Evolutionary conservation across 495 filamentous ascomycete genomes (phyloP), one percentile per base, ranked within the genome.

Genomic region (Cercophora samala): DNA sequence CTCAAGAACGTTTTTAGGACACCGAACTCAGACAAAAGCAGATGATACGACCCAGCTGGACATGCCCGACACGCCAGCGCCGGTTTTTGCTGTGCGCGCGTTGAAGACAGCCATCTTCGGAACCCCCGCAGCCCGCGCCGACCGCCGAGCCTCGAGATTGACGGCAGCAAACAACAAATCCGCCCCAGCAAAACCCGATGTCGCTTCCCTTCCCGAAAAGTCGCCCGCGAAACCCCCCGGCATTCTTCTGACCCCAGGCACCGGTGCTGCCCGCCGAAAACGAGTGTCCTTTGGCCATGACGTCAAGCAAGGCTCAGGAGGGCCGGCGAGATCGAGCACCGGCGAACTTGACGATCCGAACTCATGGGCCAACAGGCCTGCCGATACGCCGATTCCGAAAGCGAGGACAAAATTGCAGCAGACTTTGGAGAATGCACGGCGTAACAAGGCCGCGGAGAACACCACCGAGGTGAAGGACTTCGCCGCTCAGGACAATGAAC

Each of bases 51-150:
- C 79, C 1, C 80, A 82, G 65, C 69, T 82, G 21, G 92, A 97
- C 56, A 83, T 85, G 8, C 95, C 94, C 66, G 92, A 97, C 68
- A 98, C 95, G 5, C 96, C 95, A 13, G 96, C 93, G 25, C 93
- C 93, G 23, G 86, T 97, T 1, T 98, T 99, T 80, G 94, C 93
- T 15, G 86, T 95, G 65, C 93, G 93, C 72, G 96, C 95, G 19
- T 88, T 98, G 77, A 95, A 91, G 72, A 93, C 90, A 64, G 93
- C 91, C 19, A 76, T 99, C 46, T 98, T 96, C 81, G 95, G 96
- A 42, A 94, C 92, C 3, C 92, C 92, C 19, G 86, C 82, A 6
- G 37, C 37, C 37, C 37, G 37, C 15, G 37, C 37, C 37, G 37
- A 46, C 37, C 74, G 74, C 13, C 69, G 69, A 52, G 78, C 84